These are phyloP conservation scores for Huiozyma naganishii DNA, from an alignment of 805 yeast species.

Conservation along the genomic window DNA sequence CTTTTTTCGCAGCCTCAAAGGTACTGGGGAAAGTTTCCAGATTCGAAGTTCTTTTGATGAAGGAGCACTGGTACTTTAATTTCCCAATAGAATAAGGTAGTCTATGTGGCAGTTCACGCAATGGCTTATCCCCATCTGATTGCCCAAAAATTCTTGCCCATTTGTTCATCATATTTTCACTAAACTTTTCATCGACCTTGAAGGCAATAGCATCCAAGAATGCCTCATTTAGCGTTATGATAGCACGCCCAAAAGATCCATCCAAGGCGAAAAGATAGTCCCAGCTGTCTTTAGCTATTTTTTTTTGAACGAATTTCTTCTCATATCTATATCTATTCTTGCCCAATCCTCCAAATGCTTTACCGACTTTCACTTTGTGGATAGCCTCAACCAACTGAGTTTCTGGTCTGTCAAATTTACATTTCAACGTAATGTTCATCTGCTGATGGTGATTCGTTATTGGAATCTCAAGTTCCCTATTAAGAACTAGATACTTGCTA, in stretches of 20 bases:
- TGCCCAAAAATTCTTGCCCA: constrained; percentile 41
- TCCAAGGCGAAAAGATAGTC: constrained; percentile 59
- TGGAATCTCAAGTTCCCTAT: constrained; percentile 63
- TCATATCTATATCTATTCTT: constrained; percentile 29
- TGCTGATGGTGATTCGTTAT: constrained; percentile 35
- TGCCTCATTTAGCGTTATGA: constrained; percentile 33
- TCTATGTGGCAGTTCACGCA: constrained; percentile 18
- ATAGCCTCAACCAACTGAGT: constrained; percentile 47
- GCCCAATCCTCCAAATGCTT: constrained; percentile 20
- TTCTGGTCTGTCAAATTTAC: constrained; percentile 38
- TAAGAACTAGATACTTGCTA: constrained; percentile 29
- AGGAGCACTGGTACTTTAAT: constrained; percentile 57
- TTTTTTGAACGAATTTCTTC: constrained; percentile 39
- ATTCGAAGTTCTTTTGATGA: constrained; percentile 49
- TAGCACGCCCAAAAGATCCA: constrained; percentile 81
- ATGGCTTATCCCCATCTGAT: not conserved
- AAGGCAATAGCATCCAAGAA: constrained; percentile 11
- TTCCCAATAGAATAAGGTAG: constrained; percentile 55
- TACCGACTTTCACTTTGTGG: constrained; percentile 42
- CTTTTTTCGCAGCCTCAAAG: constrained; percentile 41
- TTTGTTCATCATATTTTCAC: constrained; percentile 42
- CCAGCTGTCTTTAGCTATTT: constrained; percentile 47
- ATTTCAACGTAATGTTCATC: constrained; percentile 62
- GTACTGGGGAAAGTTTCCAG: constrained; percentile 62
- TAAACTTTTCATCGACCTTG: constrained; percentile 1